These are phyloP conservation scores for Gentiana macrophylla DNA, from an alignment of 257 asterid genomes.

Conservation along the genomic window DNA sequence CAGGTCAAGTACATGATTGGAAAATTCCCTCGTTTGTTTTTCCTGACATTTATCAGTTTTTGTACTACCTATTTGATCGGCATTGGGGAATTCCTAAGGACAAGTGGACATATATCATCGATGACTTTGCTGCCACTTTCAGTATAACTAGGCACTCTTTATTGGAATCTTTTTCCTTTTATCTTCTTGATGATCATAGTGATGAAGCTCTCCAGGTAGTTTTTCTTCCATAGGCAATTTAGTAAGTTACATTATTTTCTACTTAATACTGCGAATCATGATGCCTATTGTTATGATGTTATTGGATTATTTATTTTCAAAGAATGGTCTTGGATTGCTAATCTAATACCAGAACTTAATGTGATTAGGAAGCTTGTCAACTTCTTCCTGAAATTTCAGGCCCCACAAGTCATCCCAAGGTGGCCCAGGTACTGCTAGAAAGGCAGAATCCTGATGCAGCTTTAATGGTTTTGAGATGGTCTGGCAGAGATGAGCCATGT, in stretches of 20 bases:
- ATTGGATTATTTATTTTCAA: too few species aligned
- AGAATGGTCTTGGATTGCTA: too few species aligned
- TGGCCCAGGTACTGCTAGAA: constrained; percentile 65
- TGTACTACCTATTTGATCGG: constrained; percentile 88
- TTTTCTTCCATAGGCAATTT: neutral
- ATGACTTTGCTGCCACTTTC: constrained; percentile 86
- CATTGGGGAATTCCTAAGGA: constrained; percentile 71
- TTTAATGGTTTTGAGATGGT: constrained; percentile 84
- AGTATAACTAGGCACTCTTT: constrained; percentile 66
- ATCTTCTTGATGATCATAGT: constrained; percentile 83
- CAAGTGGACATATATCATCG: constrained; percentile 59
- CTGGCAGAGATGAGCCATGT: constrained; percentile 64
- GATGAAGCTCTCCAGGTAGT: constrained; percentile 74
- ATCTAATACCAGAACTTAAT: constrained; percentile 15
- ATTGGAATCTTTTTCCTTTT: constrained; percentile 77
- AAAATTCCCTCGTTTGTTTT: constrained; percentile 24
- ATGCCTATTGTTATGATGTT: too few species aligned
- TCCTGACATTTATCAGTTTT: constrained; percentile 50
- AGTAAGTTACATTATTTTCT: neutral
- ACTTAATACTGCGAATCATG: too few species aligned
- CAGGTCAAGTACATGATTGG: constrained; percentile 1
- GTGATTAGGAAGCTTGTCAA: constrained; percentile 59
- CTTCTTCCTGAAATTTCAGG: constrained; percentile 91
- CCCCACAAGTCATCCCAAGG: constrained; percentile 75
- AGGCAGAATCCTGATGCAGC: constrained; percentile 92